Evolutionary conservation across 2,329 filamentous ascomycete genomes (phyloP).

Genomic region (Fusarium globosum): DNA sequence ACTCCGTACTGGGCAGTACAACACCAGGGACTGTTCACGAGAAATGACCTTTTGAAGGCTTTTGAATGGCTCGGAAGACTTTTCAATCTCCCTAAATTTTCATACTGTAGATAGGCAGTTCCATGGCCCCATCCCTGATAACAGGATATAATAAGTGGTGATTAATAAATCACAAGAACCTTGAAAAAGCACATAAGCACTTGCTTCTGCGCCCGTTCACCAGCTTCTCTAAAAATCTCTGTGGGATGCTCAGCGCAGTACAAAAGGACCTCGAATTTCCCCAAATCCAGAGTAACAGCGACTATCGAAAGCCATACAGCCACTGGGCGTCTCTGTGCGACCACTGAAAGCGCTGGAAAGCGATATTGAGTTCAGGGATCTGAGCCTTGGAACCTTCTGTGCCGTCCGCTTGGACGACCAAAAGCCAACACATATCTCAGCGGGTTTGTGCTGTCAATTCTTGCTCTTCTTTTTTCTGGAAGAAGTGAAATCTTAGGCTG

Average conservation of each 20-base stretch:
- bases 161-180: not conserved
- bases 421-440: not conserved
- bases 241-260: constrained; percentile 20
- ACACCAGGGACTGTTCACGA: not conserved
- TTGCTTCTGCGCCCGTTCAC: not conserved
- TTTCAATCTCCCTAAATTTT: not conserved
- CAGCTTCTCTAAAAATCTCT: not conserved
- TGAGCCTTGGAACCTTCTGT: not conserved
- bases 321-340: constrained; percentile 7
- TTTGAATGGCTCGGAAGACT: not conserved
- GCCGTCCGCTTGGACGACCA: constrained; percentile 2
- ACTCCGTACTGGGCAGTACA: not conserved
- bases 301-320: constrained; percentile 27
- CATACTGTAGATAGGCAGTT: not conserved
- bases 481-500: not conserved
- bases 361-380: constrained; percentile 5
- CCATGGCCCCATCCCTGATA: not conserved
- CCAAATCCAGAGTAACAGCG: not conserved
- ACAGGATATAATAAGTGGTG: not conserved
- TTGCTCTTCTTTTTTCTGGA: constrained; percentile 14
- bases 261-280: constrained; percentile 1
- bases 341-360: constrained; percentile 13
- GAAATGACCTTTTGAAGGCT: constrained; percentile 3
- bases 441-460: not conserved
- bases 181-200: constrained; percentile 15